A percentile compares a stretch with the other conserved stretches of the same genome.
Conservation (phyloP, 129 eudicot genomes). For the Ambrosia artemisiifolia region DNA sequence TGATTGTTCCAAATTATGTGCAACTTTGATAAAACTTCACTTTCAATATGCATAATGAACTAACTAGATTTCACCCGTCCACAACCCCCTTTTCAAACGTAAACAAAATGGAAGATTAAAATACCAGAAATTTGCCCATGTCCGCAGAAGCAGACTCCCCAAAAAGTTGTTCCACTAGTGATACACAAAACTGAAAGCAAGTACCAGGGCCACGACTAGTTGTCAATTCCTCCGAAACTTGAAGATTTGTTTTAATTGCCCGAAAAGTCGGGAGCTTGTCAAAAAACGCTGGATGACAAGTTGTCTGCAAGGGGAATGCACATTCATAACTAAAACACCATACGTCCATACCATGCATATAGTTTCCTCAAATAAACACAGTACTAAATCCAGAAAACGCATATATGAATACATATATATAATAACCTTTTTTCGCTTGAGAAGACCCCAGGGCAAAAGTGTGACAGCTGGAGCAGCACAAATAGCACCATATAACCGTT, state of each 20-base stretch:
- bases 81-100: not conserved
- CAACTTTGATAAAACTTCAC: not conserved
- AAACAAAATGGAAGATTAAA: not conserved
- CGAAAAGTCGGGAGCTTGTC: constrained; percentile 82
- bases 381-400: not conserved
- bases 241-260: constrained; percentile 79
- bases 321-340: constrained; percentile 13
- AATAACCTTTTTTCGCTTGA: constrained; percentile 66
- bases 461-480: constrained; percentile 99
- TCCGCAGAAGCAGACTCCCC: constrained; percentile 61
- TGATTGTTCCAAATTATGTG: not conserved
- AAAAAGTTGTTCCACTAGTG: constrained; percentile 73
- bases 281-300: constrained; percentile 94
- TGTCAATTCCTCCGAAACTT: constrained; percentile 80
- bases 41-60: not conserved
- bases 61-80: not conserved
- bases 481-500: constrained; percentile 83
- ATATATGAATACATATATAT: not conserved
- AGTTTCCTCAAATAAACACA: not conserved
- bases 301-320: constrained; percentile 46
- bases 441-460: constrained; percentile 95
- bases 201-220: constrained; percentile 99
- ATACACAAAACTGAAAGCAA: constrained; percentile 68
- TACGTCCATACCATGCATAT: constrained; percentile 16
- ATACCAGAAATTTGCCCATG: constrained; percentile 53